These are phyloP conservation scores for Suhomyces taliae DNA, from an alignment of 1,139 yeast genomes.

Conservation along the genomic window DNA sequence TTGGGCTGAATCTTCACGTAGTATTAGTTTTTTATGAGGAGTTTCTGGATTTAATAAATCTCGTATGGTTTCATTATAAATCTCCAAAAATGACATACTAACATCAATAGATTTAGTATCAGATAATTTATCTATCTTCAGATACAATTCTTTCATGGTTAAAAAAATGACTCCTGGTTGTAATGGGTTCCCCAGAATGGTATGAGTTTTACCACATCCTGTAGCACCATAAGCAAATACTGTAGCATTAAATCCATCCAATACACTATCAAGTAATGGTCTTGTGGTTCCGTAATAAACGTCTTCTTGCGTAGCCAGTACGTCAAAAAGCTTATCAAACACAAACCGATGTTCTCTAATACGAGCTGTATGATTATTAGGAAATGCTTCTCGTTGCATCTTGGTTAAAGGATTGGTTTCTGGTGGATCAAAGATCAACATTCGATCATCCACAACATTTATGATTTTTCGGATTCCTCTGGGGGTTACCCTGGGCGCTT, in stretches of 20 bases:
- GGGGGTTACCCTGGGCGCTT: slow-evolving; percentile 27
- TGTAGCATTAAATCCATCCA: slow-evolving; percentile 87
- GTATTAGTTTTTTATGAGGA: slow-evolving; percentile 44
- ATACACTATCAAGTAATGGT: slow-evolving; percentile 69
- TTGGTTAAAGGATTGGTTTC: slow-evolving; percentile 65
- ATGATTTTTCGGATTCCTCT: slow-evolving; percentile 69
- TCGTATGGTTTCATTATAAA: slow-evolving; percentile 84
- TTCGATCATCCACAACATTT: slow-evolving; percentile 81
- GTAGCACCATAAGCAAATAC: slow-evolving; percentile 98
- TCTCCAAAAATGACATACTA: slow-evolving; percentile 75
- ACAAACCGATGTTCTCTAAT: slow-evolving; percentile 77
- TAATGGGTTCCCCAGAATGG: slow-evolving; percentile 73
- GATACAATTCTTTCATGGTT: slow-evolving; percentile 75
- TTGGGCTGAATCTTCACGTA: slow-evolving; percentile 71
- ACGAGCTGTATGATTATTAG: slow-evolving; percentile 44
- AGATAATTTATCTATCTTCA: slow-evolving; percentile 51
- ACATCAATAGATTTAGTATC: slow-evolving; percentile 63
- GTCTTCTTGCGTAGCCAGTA: slow-evolving; percentile 58
- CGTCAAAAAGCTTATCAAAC: slow-evolving; percentile 78
- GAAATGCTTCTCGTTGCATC: slow-evolving; percentile 61
- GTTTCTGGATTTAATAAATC: slow-evolving; percentile 69
- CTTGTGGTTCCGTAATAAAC: slow-evolving; percentile 68
- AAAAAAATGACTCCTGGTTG: slow-evolving; percentile 80
- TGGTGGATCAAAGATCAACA: slow-evolving; percentile 89
- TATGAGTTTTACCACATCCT: slow-evolving; percentile 97